Percentiles rank a stretch among this genome's conserved stretches.
Conservation (phyloP, 2,329 filamentous ascomycete species). For the Botryotinia calthae region DNA sequence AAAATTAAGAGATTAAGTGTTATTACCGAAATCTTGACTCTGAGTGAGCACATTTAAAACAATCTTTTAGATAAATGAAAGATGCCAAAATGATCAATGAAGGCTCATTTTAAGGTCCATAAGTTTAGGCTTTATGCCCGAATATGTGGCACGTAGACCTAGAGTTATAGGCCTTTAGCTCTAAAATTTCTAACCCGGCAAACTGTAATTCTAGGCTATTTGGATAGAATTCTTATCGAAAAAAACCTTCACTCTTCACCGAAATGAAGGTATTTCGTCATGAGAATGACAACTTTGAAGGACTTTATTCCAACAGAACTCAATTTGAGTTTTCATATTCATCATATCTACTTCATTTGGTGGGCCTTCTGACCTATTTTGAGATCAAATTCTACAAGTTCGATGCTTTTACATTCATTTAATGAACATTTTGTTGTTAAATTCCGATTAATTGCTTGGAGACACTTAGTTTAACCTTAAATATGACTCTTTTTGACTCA, state of each 20-base stretch:
- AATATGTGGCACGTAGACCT: neutral
- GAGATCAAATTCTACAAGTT: no score
- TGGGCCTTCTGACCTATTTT: neutral
- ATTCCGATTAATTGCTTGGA: neutral
- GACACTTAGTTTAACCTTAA: fast-evolving
- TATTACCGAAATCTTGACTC: fast-evolving
- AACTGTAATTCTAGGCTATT: neutral
- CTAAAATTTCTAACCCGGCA: neutral
- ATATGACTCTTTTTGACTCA: fast-evolving
- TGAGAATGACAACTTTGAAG: neutral
- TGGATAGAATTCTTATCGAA: neutral
- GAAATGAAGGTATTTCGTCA: neutral
- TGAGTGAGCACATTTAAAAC: neutral
- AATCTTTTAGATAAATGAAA: neutral
- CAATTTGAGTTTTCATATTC: neutral
- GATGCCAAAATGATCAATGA: neutral
- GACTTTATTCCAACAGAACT: no score
- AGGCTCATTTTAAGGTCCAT: no score
- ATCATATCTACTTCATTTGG: neutral
- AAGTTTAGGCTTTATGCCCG: neutral
- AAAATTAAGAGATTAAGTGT: neutral
- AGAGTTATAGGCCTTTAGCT: fast-evolving
- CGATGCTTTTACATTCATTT: neutral
- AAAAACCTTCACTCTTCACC: neutral
- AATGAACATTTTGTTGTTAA: neutral